phyloP scores from a whole-genome alignment of 805 yeast species.

The Pichia exigua region DNA sequence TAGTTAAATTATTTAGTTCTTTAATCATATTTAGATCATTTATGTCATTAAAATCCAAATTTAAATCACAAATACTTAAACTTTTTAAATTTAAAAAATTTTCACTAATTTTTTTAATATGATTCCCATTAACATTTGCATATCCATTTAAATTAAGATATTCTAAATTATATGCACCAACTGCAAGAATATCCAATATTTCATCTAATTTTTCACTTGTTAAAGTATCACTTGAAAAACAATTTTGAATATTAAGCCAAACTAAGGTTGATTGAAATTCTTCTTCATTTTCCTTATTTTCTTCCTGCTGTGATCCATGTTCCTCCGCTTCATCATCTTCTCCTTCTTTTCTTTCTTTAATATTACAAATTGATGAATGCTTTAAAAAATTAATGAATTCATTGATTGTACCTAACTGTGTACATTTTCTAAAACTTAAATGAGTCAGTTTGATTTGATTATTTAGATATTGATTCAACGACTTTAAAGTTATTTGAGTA shows the following conservation, averaged over 20 bases:
- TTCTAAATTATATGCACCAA: constrained; percentile 34
- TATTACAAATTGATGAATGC: constrained; percentile 51
- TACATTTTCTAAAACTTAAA: constrained; percentile 58
- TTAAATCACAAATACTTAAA: constrained; percentile 18
- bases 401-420: constrained; percentile 57
- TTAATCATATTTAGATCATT: constrained; percentile 31
- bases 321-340: not conserved
- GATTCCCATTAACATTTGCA: constrained; percentile 33
- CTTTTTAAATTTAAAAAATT: constrained; percentile 36
- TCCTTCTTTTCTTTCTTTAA: constrained; percentile 15
- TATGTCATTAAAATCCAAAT: constrained; percentile 4
- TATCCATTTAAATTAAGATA: constrained; percentile 47
- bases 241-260: constrained; percentile 50
- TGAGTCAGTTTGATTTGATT: constrained; percentile 58
- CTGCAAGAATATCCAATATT: constrained; percentile 2
- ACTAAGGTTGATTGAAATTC: constrained; percentile 23
- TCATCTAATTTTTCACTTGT: constrained; percentile 4
- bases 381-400: constrained; percentile 60
- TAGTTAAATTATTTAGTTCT: constrained; percentile 40
- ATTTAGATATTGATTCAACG: constrained; percentile 46
- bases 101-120: constrained; percentile 31
- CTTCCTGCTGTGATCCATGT: constrained; percentile 13
- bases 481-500: constrained; percentile 62
- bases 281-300: not conserved
- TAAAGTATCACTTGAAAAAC: constrained; percentile 35